Evolutionary conservation across 2,329 filamentous ascomycete genomes (phyloP).

Genomic region (Penicillium sp.): DNA sequence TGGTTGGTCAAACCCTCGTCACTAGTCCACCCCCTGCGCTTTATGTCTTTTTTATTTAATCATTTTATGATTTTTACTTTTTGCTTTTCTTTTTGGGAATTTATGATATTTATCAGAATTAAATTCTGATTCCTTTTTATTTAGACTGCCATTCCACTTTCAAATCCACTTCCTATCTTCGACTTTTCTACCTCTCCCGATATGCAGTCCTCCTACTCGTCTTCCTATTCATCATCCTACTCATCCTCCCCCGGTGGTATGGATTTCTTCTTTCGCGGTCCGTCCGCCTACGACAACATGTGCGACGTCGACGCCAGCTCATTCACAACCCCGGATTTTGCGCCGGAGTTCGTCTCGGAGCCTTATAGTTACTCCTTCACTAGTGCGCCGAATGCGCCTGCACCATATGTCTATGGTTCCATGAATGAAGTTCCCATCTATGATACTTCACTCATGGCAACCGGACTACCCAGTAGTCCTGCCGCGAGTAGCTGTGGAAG

Average conservation of each 20-base stretch:
- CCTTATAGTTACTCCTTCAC: constrained; percentile 17
- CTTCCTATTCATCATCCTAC: constrained; percentile 12
- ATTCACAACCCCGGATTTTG: constrained; percentile 17
- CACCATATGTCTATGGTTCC: constrained; percentile 16
- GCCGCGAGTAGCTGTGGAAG: constrained; percentile 19
- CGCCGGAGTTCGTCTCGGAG: constrained; percentile 13
- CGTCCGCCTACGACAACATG: constrained; percentile 20
- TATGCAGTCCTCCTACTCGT: constrained; percentile 26
- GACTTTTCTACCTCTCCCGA: constrained; percentile 2
- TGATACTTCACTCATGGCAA: constrained; percentile 24
- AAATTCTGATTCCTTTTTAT: constrained; percentile 6
- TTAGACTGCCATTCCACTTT: constrained; percentile 18
- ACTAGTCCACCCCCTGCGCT: background rate
- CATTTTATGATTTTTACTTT: background rate
- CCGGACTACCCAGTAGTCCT: constrained; percentile 25
- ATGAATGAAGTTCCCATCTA: constrained; percentile 21
- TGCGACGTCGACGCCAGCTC: constrained; percentile 19
- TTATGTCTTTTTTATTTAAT: background rate
- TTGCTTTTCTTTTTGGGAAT: constrained; percentile 2
- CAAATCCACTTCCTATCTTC: constrained; percentile 4
- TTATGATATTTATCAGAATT: background rate
- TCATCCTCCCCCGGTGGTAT: constrained; percentile 25
- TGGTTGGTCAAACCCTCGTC: constrained; percentile 12
- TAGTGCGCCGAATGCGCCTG: constrained; percentile 18
- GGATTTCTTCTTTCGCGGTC: constrained; percentile 27